Evolutionary conservation across 2,329 filamentous ascomycete genomes (phyloP), one percentile per base, ranked within the genome.

Genomic region (Diatrype stigma): DNA sequence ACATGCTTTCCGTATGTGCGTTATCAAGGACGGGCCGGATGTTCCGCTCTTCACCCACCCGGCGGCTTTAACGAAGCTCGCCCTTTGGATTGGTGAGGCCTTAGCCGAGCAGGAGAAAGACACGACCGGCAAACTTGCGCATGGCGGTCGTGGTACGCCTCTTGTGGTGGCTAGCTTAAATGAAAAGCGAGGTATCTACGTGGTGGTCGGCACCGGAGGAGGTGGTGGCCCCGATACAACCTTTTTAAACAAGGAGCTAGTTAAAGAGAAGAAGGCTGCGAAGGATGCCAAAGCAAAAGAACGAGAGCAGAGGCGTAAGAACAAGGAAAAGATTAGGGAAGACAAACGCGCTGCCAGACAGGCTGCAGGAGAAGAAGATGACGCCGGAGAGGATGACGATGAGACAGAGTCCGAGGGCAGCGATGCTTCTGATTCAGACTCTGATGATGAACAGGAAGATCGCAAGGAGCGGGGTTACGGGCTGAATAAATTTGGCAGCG

Each of bases 1-100:
- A 16, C 85, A 90, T 45, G 89, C 93, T 1, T 99, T 97, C 68
- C 89, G 94, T 46, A 91, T 99, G 79, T 95, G 89, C 32, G 88
- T 97, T 3, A 91, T 99, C 60, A 96, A 95, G 66, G 94, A 97
- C 63, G 91, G 93, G 0, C 90, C 92, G 0, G 94, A 97, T 61
- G 87, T 96, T 0, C 73, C 81, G n/a, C 79, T 97, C 11, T 99
- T 99, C 71, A 91, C 87, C 1, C 93, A 97, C 63, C 92, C 94
- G 0, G 90, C 92, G 6, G 94, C 94, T 2, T 74, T 99, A 22
- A 96, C 92, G 2, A 96, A 97, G 69, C 80, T 99, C 14, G 92
- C 93, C 0, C 78, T 96, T 3, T 99, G 94, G 94, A 82, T 99
- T 40, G 90, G 88, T 44, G 93, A 97, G 70, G 94, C 94, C 0